A percentile compares a stretch with the other conserved stretches of the same genome.
Conservation (phyloP, 345 rosid genomes). For the Aquilaria malaccensis region DNA sequence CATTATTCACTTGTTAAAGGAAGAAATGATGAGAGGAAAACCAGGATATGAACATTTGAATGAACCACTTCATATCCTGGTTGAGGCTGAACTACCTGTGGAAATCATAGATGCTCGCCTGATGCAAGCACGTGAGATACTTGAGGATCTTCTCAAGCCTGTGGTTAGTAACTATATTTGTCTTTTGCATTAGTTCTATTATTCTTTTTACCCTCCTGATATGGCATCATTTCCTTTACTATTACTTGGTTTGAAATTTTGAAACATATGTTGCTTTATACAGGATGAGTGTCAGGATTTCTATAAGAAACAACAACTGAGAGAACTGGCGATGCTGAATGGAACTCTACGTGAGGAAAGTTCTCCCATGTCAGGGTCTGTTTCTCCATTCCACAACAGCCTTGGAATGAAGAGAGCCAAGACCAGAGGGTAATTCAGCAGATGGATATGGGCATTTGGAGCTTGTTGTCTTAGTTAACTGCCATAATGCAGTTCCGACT, state of each 20-base stretch:
- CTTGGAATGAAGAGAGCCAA: constrained; percentile 98
- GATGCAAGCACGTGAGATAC: constrained; percentile 91
- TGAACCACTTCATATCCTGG: constrained; percentile 90
- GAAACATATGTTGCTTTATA: neutral
- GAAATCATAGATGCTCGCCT: constrained; percentile 87
- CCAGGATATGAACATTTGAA: constrained; percentile 93
- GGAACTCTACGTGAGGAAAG: constrained; percentile 91
- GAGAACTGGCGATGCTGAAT: constrained; percentile 93
- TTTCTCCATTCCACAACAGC: constrained; percentile 80
- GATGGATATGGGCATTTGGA: constrained; percentile 19
- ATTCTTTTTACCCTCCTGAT: no score
- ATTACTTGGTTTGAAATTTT: no score
- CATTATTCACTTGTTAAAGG: constrained; percentile 34
- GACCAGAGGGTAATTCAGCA: constrained; percentile 53
- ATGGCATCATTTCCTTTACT: no score
- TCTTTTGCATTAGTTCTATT: no score
- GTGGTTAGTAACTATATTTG: constrained; percentile 34
- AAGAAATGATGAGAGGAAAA: constrained; percentile 94
- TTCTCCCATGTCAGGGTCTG: constrained; percentile 89
- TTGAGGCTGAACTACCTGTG: constrained; percentile 90
- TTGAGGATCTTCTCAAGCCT: constrained; percentile 88
- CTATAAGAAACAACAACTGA: constrained; percentile 92
- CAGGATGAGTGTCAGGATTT: constrained; percentile 95
- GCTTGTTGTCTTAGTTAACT: constrained; percentile 7
- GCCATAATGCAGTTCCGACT: no score